Percentiles rank a stretch among this genome's conserved stretches.
Conservation (phyloP, 2,329 filamentous ascomycete genomes). For the Chaetomiaceae sp. region DNA sequence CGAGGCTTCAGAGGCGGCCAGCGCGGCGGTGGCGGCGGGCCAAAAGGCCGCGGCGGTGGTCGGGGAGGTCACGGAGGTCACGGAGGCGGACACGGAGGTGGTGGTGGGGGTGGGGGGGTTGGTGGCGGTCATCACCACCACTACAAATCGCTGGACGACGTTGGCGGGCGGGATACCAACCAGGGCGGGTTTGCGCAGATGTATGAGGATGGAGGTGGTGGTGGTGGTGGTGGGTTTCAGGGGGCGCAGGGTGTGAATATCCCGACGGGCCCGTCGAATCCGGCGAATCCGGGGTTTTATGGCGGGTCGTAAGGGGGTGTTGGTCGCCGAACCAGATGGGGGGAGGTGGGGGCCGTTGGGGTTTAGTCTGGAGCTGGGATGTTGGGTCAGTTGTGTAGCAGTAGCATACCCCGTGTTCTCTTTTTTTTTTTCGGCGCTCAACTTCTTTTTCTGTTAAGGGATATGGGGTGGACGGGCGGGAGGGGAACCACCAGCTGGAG, state of each 20-base stretch:
- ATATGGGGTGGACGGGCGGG: no score
- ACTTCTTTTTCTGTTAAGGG: no score
- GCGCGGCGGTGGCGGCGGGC: slow-evolving; percentile 35
- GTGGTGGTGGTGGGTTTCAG: neutral
- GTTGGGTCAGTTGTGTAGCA: neutral
- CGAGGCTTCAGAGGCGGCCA: slow-evolving; percentile 33
- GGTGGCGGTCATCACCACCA: slow-evolving; percentile 42
- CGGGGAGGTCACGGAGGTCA: no score
- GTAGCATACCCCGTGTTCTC: neutral
- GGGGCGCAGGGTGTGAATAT: slow-evolving; percentile 11
- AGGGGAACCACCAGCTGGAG: no score
- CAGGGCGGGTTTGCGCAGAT: slow-evolving; percentile 41
- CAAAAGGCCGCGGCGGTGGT: slow-evolving; percentile 32
- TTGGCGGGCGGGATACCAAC: slow-evolving; percentile 45
- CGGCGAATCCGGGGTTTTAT: slow-evolving; percentile 16
- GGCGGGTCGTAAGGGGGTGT: no score
- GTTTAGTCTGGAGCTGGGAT: neutral
- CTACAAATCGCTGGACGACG: slow-evolving; percentile 66
- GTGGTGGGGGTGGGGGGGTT: slow-evolving; percentile 40
- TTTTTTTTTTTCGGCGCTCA: no score
- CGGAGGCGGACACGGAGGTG: no score
- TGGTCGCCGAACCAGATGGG: no score
- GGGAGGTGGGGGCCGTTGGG: neutral
- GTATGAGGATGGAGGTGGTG: slow-evolving; percentile 40
- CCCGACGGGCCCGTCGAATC: slow-evolving; percentile 19